A percentile compares a stretch with the other conserved stretches of the same genome.
Conservation (phyloP, 2,329 filamentous ascomycete genomes). For the Coniochaeta sp. region DNA sequence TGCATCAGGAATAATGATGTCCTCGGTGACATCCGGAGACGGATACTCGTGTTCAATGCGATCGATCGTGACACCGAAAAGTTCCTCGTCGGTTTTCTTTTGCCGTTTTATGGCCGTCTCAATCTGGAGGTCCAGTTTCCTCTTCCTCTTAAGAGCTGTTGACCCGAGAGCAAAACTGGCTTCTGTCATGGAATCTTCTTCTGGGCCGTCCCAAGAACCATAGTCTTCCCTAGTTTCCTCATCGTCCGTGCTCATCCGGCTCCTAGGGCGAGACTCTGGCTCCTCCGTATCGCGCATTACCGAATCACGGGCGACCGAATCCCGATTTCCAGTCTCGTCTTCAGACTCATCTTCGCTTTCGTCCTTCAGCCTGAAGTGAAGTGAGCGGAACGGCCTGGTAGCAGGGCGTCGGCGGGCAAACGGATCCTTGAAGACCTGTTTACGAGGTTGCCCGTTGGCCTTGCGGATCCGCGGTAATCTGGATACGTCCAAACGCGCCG, state of each 20-base stretch:
- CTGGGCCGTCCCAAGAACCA: slow-evolving; percentile 38
- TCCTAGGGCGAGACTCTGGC: slow-evolving; percentile 72
- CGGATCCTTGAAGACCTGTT: slow-evolving; percentile 59
- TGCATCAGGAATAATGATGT: slow-evolving; percentile 40
- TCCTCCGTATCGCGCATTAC: slow-evolving; percentile 75
- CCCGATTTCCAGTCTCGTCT: slow-evolving; percentile 60
- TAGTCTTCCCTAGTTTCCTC: slow-evolving; percentile 45
- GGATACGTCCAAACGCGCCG: slow-evolving; percentile 51
- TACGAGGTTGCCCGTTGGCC: slow-evolving; percentile 51
- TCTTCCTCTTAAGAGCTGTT: slow-evolving; percentile 51
- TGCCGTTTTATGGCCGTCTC: slow-evolving; percentile 68
- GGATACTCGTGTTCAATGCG: slow-evolving; percentile 44
- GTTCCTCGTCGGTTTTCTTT: slow-evolving; percentile 72
- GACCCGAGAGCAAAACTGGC: slow-evolving; percentile 61
- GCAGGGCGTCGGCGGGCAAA: slow-evolving; percentile 58
- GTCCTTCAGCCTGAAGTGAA: slow-evolving; percentile 73
- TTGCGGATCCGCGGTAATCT: slow-evolving; percentile 72
- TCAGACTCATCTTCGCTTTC: slow-evolving; percentile 83
- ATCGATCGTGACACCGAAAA: slow-evolving; percentile 59
- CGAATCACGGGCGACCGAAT: slow-evolving; percentile 51
- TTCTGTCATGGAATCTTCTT: slow-evolving; percentile 66
- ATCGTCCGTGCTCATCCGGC: slow-evolving; percentile 61
- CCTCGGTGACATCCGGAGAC: slow-evolving; percentile 39
- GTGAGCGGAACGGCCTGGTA: slow-evolving; percentile 59
- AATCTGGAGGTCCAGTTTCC: slow-evolving; percentile 65